Evolutionary conservation across 345 rosid species (phyloP).

Genomic region (Stellera chamaejasme): DNA sequence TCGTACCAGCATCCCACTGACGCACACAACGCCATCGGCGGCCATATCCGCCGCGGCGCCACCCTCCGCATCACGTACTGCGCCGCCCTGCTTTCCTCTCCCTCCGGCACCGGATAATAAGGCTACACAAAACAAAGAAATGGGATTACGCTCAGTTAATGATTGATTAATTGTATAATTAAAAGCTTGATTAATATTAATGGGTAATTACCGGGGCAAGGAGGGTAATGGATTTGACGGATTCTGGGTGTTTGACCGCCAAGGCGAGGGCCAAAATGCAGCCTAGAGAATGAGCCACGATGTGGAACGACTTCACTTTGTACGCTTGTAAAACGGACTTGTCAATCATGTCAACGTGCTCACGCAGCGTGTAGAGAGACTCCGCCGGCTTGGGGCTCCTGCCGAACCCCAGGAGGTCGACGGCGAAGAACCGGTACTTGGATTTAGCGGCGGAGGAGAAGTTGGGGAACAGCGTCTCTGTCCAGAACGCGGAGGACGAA

Average conservation of each 20-base stretch:
- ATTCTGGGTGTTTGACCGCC: constrained; percentile 65
- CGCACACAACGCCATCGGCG: constrained; percentile 69
- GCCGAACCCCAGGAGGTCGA: constrained; percentile 88
- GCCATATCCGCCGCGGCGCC: constrained; percentile 91
- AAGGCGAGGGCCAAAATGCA: constrained; percentile 95
- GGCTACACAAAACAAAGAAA: constrained; percentile 37
- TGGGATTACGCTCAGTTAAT: not conserved
- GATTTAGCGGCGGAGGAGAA: constrained; percentile 65
- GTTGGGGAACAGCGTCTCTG: constrained; percentile 90
- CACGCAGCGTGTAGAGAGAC: constrained; percentile 80
- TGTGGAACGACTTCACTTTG: constrained; percentile 76
- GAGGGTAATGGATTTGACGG: constrained; percentile 82
- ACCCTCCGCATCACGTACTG: constrained; percentile 75
- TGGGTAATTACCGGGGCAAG: constrained; percentile 67
- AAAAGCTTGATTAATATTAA: not conserved
- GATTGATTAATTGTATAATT: no score
- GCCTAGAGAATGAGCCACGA: constrained; percentile 98
- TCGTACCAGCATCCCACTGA: constrained; percentile 96
- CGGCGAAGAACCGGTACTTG: constrained; percentile 58
- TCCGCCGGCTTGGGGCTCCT: constrained; percentile 94
- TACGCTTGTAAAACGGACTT: constrained; percentile 54
- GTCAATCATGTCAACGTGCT: constrained; percentile 92
- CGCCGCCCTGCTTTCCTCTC: constrained; percentile 39
- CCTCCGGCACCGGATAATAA: constrained; percentile 71
- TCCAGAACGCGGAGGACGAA: constrained; percentile 95